Evolutionary conservation across 768 basidiomycete genomes (phyloP).

Genomic region (Panaeolus papilionaceus): DNA sequence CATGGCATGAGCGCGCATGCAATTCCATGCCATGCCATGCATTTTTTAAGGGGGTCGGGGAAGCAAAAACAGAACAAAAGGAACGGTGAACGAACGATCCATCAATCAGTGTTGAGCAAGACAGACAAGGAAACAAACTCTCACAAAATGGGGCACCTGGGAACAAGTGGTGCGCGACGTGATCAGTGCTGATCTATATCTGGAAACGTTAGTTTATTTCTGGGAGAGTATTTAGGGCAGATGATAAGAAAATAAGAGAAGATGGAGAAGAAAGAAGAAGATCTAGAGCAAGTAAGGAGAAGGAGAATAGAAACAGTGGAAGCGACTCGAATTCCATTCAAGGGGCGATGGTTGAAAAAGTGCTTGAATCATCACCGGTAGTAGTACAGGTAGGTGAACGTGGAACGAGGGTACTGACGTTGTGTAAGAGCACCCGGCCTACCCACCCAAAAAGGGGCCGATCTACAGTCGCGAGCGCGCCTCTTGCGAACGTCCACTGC

Average conservation of each 20-base stretch:
- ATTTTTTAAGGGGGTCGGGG: conserved; percentile 50
- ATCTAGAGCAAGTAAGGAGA: not conserved
- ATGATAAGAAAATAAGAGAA: not conserved
- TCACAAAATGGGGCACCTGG: conserved; percentile 63
- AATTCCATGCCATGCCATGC: conserved; percentile 40
- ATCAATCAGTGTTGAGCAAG: conserved; percentile 65
- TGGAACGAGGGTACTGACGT: conserved; percentile 37
- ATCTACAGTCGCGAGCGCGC: conserved; percentile 66
- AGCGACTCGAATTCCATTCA: too few relatives aligned
- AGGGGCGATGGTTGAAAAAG: too few relatives aligned
- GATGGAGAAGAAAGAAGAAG: not conserved
- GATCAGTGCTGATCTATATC: conserved; percentile 50
- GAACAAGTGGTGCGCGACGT: conserved; percentile 70
- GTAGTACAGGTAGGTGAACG: too few relatives aligned
- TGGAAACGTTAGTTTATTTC: conserved; percentile 1
- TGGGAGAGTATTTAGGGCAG: not conserved
- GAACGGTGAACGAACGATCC: conserved; percentile 41
- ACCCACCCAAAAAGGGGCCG: conserved; percentile 65
- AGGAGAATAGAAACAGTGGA: not conserved
- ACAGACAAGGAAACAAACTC: conserved; percentile 26
- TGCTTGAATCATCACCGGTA: too few relatives aligned
- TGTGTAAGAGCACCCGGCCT: conserved; percentile 61
- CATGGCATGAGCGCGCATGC: conserved; percentile 70
- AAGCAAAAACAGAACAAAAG: conserved; percentile 56
- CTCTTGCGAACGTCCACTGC: conserved; percentile 66